phyloP scores from a whole-genome alignment of 306 rosid species.

The Parietaria judaica region DNA sequence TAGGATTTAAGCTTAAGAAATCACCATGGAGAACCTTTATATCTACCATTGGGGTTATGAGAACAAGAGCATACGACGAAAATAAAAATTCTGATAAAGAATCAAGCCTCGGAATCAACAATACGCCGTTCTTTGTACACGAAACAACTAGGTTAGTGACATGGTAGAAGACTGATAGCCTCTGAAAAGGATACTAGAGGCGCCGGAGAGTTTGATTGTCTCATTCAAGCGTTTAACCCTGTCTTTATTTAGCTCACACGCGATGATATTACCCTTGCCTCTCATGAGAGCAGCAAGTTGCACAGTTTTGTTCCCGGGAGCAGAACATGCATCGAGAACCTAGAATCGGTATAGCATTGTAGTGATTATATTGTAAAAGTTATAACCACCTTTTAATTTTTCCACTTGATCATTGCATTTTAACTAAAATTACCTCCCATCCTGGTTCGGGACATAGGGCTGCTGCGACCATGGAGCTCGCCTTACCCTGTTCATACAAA shows the following conservation, averaged over 20 bases:
- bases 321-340: conserved; percentile 95
- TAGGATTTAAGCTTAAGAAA: conserved; percentile 57
- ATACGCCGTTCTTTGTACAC: neutral
- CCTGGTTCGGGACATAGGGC: conserved; percentile 86
- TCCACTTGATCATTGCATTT: too few relatives aligned
- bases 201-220: conserved; percentile 73
- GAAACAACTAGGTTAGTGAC: neutral
- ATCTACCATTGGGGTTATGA: conserved; percentile 56
- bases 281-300: conserved; percentile 89
- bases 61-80: neutral
- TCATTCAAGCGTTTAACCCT: conserved; percentile 62
- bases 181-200: conserved; percentile 59
- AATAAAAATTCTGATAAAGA: neutral
- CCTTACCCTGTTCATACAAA: conserved; percentile 60
- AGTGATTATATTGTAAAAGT: too few relatives aligned
- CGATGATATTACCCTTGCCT: conserved; percentile 62
- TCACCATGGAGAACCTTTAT: conserved; percentile 70
- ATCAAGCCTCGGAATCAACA: neutral
- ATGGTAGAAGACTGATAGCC: too few relatives aligned
- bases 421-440: conserved; percentile 67
- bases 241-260: conserved; percentile 69
- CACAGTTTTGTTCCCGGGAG: conserved; percentile 95
- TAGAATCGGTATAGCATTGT: conserved; percentile 25
- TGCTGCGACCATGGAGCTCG: conserved; percentile 91
- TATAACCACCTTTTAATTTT: too few relatives aligned